A percentile compares a stretch with the other conserved stretches of the same genome.
phyloP scores from a whole-genome alignment of 2,329 filamentous ascomycete genomes.

The Sphaceloma murrayae region DNA sequence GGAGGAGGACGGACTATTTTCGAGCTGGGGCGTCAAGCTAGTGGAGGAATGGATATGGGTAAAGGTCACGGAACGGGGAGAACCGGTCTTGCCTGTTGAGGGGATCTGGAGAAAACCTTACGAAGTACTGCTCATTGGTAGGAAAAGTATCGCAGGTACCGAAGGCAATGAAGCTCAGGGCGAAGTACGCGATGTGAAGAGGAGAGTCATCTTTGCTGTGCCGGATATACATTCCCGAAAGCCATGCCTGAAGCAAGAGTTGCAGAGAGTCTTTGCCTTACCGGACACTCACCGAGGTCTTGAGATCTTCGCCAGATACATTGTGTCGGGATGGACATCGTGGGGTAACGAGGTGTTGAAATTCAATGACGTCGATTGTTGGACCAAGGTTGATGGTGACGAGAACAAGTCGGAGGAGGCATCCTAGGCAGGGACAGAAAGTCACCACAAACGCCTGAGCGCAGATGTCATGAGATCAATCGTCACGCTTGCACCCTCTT shows the following conservation, averaged over 20 bases:
- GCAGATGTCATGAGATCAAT: no score
- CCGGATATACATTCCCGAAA: constrained; percentile 73
- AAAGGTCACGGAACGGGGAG: constrained; percentile 57
- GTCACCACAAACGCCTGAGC: constrained; percentile 10
- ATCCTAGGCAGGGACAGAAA: not conserved
- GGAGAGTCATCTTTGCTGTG: constrained; percentile 56
- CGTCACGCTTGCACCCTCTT: no score
- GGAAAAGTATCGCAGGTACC: constrained; percentile 19
- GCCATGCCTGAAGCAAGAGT: constrained; percentile 56
- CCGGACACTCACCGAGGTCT: constrained; percentile 45
- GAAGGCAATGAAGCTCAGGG: not conserved
- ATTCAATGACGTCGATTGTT: constrained; percentile 53
- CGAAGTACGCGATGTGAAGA: constrained; percentile 26
- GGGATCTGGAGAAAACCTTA: constrained; percentile 64
- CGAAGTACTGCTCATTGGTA: constrained; percentile 59
- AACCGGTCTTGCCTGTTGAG: constrained; percentile 53
- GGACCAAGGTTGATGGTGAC: constrained; percentile 26
- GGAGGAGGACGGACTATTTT: constrained; percentile 50
- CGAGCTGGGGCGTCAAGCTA: constrained; percentile 55
- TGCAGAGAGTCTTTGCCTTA: constrained; percentile 46
- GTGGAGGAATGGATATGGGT: constrained; percentile 70
- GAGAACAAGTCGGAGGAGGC: not conserved
- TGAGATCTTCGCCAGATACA: constrained; percentile 68
- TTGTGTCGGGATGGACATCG: constrained; percentile 67
- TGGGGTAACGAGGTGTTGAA: constrained; percentile 67